Evolutionary conservation across 2,329 filamentous ascomycete genomes (phyloP).

Genomic region (Catunica adiposa): DNA sequence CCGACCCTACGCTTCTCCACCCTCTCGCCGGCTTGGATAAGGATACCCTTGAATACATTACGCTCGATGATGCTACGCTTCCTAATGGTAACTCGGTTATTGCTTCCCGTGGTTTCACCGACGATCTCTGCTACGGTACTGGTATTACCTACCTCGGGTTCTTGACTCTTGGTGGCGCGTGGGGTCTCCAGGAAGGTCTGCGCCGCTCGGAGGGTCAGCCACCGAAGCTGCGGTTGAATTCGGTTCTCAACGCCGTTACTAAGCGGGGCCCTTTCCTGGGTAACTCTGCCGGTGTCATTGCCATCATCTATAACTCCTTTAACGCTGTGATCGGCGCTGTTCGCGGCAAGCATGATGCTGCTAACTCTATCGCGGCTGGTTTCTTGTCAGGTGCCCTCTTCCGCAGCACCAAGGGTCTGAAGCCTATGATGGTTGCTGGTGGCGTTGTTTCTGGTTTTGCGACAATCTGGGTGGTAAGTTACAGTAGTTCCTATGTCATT

Average conservation of each 20-base stretch:
- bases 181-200: constrained; percentile 83
- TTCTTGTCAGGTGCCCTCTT: constrained; percentile 83
- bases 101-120: constrained; percentile 90
- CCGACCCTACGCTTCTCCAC: constrained; percentile 79
- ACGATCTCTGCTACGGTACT: constrained; percentile 95
- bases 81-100: constrained; percentile 76
- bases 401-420: constrained; percentile 80
- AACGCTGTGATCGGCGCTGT: constrained; percentile 69
- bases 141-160: constrained; percentile 88
- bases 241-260: constrained; percentile 85
- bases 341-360: constrained; percentile 73
- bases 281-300: constrained; percentile 89
- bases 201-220: constrained; percentile 59
- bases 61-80: constrained; percentile 77
- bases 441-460: constrained; percentile 76
- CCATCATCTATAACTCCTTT: constrained; percentile 88
- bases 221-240: constrained; percentile 84
- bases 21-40: constrained; percentile 85
- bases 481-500: background rate
- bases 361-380: constrained; percentile 76
- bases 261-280: constrained; percentile 85
- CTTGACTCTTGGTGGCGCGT: constrained; percentile 68
- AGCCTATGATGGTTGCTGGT: constrained; percentile 89
- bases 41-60: constrained; percentile 86
- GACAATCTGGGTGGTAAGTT: constrained; percentile 75